Conservation (phyloP, 1,284 basidiomycete genomes). For the Pulveroboletus ridleyi region DNA sequence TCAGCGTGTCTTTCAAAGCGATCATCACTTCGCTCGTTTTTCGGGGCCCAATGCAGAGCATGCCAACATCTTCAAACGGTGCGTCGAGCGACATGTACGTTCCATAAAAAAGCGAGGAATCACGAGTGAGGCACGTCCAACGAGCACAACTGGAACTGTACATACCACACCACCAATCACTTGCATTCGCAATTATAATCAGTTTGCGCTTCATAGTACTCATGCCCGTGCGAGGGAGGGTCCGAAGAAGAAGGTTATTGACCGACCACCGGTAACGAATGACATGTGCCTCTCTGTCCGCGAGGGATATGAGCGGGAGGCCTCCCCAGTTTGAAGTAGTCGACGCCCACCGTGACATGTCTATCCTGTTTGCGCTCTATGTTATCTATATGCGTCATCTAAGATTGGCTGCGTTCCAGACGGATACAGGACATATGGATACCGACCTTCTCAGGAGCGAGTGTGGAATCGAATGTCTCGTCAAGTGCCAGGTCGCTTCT, state of each 20-base stretch:
- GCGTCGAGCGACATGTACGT: slow-evolving; percentile 9
- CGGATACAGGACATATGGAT: not conserved
- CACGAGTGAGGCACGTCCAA: not conserved
- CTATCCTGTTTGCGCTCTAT: not conserved
- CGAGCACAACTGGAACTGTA: not conserved
- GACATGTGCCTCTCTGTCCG: slow-evolving; percentile 11
- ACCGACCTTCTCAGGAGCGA: slow-evolving; percentile 22
- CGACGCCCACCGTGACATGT: slow-evolving; percentile 3
- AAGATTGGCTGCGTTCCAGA: slow-evolving; percentile 7
- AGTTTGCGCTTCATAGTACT: slow-evolving; percentile 1
- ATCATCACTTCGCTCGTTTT: slow-evolving; percentile 20
- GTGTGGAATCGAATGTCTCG: not conserved
- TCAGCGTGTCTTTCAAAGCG: slow-evolving; percentile 17
- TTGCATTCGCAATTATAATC: slow-evolving; percentile 8
- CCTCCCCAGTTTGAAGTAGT: slow-evolving; percentile 17
- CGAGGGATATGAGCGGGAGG: slow-evolving; percentile 4
- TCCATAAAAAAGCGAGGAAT: not conserved
- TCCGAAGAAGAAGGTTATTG: not conserved
- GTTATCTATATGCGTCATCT: not conserved
- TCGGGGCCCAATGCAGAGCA: slow-evolving; percentile 18
- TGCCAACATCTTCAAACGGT: slow-evolving; percentile 21
- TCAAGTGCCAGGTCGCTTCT: not conserved
- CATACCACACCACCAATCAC: slow-evolving; percentile 23
- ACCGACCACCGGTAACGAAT: slow-evolving; percentile 5
- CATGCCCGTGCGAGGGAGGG: slow-evolving; percentile 10